Conservation (phyloP, 108 stramenopile genomes). For the Craspedostauros australis region DNA sequence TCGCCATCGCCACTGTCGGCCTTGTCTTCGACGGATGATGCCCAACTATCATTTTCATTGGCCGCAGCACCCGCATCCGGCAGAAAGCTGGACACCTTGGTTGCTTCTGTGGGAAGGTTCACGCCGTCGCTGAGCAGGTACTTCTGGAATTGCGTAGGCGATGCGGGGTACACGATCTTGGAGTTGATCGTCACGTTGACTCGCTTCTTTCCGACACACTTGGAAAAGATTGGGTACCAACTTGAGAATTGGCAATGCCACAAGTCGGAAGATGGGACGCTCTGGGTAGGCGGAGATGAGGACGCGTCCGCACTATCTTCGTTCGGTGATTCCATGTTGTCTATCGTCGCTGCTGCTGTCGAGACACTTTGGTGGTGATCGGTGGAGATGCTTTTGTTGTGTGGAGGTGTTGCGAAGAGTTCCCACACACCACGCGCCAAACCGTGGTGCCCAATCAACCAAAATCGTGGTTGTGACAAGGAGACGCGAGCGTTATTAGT, state of each 20-base stretch:
- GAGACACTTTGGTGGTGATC: too few species aligned
- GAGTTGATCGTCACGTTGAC: constrained; percentile 65
- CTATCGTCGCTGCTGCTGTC: too few species aligned
- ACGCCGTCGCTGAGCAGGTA: constrained; percentile 85
- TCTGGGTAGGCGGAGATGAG: too few species aligned
- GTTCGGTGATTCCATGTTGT: too few species aligned
- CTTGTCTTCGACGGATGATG: constrained; percentile 21
- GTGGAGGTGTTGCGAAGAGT: too few species aligned
- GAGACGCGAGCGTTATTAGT: too few species aligned
- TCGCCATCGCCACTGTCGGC: constrained; percentile 15
- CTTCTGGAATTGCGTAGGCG: constrained; percentile 49
- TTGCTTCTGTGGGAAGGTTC: constrained; percentile 59
- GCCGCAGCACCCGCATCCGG: constrained; percentile 38
- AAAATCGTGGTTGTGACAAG: too few species aligned
- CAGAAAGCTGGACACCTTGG: constrained; percentile 53
- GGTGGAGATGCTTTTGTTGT: too few species aligned
- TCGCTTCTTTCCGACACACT: constrained; percentile 8
- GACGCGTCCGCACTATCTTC: too few species aligned
- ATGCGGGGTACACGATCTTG: constrained; percentile 43
- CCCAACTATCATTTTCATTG: constrained; percentile 26
- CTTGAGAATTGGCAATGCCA: constrained; percentile 29
- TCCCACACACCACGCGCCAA: too few species aligned
- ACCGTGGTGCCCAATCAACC: too few species aligned
- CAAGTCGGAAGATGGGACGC: too few species aligned
- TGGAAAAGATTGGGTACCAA: constrained; percentile 38